These are phyloP conservation scores for Tarenaya hassleriana DNA, from an alignment of 345 rosid species.

Conservation along the genomic window DNA sequence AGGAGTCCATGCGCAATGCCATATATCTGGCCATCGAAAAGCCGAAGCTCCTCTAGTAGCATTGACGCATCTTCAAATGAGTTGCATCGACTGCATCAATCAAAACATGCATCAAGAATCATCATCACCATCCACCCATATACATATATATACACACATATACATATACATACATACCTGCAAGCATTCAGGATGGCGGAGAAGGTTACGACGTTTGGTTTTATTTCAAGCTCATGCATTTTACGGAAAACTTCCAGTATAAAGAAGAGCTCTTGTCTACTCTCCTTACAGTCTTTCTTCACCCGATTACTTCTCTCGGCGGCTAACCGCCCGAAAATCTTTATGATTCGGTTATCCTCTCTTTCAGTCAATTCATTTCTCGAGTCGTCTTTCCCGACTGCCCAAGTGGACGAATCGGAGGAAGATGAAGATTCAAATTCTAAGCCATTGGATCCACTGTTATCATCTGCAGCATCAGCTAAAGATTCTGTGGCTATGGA, in stretches of 20 bases:
- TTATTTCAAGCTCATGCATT: slow-evolving; percentile 80
- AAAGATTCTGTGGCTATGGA: slow-evolving; percentile 33
- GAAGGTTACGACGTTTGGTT: slow-evolving; percentile 93
- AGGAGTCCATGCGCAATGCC: slow-evolving; percentile 96
- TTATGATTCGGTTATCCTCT: slow-evolving; percentile 46
- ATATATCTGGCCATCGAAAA: slow-evolving; percentile 78
- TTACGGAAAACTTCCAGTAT: slow-evolving; percentile 70
- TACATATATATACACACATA: not conserved
- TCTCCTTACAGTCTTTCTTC: slow-evolving; percentile 42
- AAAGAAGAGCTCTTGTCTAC: slow-evolving; percentile 59
- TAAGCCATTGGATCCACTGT: slow-evolving; percentile 22
- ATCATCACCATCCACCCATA: not conserved
- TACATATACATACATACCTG: slow-evolving; percentile 45
- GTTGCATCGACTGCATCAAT: slow-evolving; percentile 71
- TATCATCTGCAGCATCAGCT: too few species aligned
- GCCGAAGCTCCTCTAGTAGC: slow-evolving; percentile 78
- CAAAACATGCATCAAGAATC: slow-evolving; percentile 10
- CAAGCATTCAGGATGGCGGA: slow-evolving; percentile 93
- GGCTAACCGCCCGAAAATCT: slow-evolving; percentile 64
- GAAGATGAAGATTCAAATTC: slow-evolving; percentile 18
- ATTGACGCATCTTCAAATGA: slow-evolving; percentile 87
- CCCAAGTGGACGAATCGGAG: not conserved
- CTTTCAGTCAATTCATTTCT: slow-evolving; percentile 17
- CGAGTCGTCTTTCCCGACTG: slow-evolving; percentile 13
- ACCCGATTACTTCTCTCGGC: slow-evolving; percentile 42